phyloP scores from a whole-genome alignment of 768 basidiomycete species.

The Leccinum olivaceopallidum region DNA sequence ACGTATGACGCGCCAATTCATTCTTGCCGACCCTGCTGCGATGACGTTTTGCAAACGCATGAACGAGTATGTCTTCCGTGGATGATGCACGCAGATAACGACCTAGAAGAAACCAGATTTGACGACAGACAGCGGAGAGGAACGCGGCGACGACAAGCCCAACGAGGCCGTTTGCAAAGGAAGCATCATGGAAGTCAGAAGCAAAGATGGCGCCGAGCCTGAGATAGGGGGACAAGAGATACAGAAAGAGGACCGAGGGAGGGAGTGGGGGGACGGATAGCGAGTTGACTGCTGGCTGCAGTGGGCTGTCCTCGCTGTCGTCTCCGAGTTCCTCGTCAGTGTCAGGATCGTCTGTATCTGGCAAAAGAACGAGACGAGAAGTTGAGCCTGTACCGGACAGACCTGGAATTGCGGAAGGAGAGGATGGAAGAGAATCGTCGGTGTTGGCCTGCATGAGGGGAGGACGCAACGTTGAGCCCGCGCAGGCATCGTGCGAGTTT shows the following conservation, averaged over 20 bases:
- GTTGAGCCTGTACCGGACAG: slow-evolving; percentile 40
- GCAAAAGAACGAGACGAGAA: slow-evolving; percentile 64
- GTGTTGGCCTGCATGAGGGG: slow-evolving; percentile 15
- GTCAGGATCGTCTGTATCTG: slow-evolving; percentile 48
- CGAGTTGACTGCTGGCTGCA: slow-evolving; percentile 9
- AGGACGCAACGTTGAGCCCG: not conserved
- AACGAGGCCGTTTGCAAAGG: slow-evolving; percentile 52
- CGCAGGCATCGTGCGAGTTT: slow-evolving; percentile 20
- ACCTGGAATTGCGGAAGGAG: slow-evolving; percentile 3
- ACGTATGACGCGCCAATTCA: slow-evolving; percentile 41
- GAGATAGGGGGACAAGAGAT: slow-evolving; percentile 68
- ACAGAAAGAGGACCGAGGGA: slow-evolving; percentile 60
- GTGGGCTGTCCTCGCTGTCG: slow-evolving; percentile 36
- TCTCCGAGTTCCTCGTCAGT: slow-evolving; percentile 43
- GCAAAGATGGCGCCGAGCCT: slow-evolving; percentile 70
- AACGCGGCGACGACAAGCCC: slow-evolving; percentile 53
- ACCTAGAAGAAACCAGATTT: slow-evolving; percentile 78
- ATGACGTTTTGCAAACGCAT: slow-evolving; percentile 56
- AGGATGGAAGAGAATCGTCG: slow-evolving; percentile 12
- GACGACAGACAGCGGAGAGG: slow-evolving; percentile 60
- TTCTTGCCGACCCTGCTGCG: slow-evolving; percentile 49
- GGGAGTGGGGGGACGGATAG: slow-evolving; percentile 48
- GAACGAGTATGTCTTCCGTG: slow-evolving; percentile 63
- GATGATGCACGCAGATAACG: slow-evolving; percentile 66
- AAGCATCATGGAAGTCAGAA: slow-evolving; percentile 42